Evolutionary conservation across 805 yeast genomes (phyloP), one percentile per base, ranked within the genome.

Genomic region (Scheffersomyces stipitis): DNA sequence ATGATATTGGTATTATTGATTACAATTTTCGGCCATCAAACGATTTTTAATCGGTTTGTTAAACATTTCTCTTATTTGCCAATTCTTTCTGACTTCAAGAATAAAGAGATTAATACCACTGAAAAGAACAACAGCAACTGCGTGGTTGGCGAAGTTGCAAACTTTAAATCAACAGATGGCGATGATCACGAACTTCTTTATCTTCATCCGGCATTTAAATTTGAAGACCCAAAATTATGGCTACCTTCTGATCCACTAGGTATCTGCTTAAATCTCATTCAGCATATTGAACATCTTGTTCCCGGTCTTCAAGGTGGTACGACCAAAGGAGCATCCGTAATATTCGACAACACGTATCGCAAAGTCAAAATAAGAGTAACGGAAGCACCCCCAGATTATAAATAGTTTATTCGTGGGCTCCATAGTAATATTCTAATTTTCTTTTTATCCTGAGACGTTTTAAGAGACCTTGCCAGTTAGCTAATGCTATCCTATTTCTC

Each of bases 21-120:
- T 2, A 86, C 96, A 0, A 60, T 80, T 3, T 69, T 76, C 23
- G 76, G 73, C 1, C 89, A 89, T 44, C 53, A 69, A 28, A 67
- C 73, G 5, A 65, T 85, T 7, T 71, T 75, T 33, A 58, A 53
- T 27, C 54, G 71, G 29, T 80, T 56, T 37, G 38, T 37, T 7
- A 54, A 49, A 34, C 58, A 63, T 42, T 62, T 66, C 35, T 33
- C 54, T 4, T 54, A 43, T 34, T 38, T 60, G 8, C 70, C 75
- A 1, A 52, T 61, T 17, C 34, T 59, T 14, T 13, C 43, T 5
- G 62, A 55, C 10, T 42, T 44, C 28, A 26, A 38, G 9, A 34
- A 24, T 8, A 18, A 30, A 8, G 39, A 32, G 15, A 20, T 13
- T 23, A 6, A 16, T 15, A n/a, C 32, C 15, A 26, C 28, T 5